phyloP scores from a whole-genome alignment of 2,329 filamentous ascomycete species.

The Chlorencoelia australis region DNA sequence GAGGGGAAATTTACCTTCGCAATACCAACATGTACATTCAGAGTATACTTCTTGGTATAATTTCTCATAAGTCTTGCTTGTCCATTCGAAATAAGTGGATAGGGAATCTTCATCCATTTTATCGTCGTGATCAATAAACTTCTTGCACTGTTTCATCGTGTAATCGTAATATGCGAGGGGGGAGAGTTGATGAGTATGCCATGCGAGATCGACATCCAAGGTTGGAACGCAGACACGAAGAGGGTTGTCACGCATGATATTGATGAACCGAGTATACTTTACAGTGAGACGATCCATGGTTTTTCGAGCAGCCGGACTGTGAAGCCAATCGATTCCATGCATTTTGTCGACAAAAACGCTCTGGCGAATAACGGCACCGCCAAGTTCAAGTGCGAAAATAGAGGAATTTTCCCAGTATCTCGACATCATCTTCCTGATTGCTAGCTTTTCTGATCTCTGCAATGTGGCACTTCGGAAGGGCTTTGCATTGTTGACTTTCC shows the following conservation, averaged over 20 bases:
- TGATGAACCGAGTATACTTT: constrained; percentile 57
- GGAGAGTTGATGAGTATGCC: constrained; percentile 69
- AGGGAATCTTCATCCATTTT: constrained; percentile 64
- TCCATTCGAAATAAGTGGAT: constrained; percentile 59
- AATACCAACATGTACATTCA: constrained; percentile 78
- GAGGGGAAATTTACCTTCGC: constrained; percentile 42
- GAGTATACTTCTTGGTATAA: constrained; percentile 57
- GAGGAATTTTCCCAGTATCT: constrained; percentile 61
- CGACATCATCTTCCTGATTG: constrained; percentile 57
- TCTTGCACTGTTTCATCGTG: constrained; percentile 36
- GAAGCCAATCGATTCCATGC: constrained; percentile 67
- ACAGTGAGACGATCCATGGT: constrained; percentile 55
- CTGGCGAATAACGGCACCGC: constrained; percentile 56
- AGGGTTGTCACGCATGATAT: constrained; percentile 42
- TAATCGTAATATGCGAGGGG: constrained; percentile 53
- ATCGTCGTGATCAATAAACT: constrained; percentile 74
- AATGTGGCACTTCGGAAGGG: constrained; percentile 17
- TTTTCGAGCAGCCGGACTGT: constrained; percentile 51
- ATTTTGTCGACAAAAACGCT: constrained; percentile 63
- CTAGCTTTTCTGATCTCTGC: constrained; percentile 29
- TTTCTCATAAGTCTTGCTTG: constrained; percentile 58
- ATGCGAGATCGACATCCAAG: constrained; percentile 63
- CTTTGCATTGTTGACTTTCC: constrained; percentile 30
- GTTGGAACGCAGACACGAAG: constrained; percentile 53
- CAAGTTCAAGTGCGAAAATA: constrained; percentile 54